Evolutionary conservation across 2,329 filamentous ascomycete species (phyloP).

Genomic region (Paramyrothecium roridum): DNA sequence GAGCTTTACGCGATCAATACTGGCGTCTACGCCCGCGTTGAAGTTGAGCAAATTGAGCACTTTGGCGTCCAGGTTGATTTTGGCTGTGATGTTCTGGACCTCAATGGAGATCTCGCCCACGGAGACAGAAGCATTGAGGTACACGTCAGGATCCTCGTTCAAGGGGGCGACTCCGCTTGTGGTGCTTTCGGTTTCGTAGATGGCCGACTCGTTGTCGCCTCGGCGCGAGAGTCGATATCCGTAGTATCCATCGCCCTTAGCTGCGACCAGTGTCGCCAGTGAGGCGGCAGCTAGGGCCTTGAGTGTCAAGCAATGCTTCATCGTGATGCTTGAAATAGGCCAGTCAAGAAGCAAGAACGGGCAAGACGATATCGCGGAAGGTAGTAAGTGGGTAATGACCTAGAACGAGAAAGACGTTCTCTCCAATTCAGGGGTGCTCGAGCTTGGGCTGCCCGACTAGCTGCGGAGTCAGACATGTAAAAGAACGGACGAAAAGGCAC

Average conservation of each 20-base stretch:
- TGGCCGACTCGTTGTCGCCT: constrained; percentile 45
- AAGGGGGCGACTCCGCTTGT: constrained; percentile 37
- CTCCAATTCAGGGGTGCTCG: background rate
- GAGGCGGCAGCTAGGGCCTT: constrained; percentile 20
- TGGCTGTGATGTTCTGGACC: constrained; percentile 56
- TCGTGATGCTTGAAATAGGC: background rate
- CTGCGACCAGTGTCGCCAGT: constrained; percentile 26
- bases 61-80: constrained; percentile 1
- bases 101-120: constrained; percentile 57
- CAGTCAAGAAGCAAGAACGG: background rate
- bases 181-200: constrained; percentile 53
- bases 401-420: background rate
- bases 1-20: constrained; percentile 53
- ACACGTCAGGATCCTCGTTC: constrained; percentile 51
- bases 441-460: background rate
- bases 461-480: background rate
- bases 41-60: constrained; percentile 52
- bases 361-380: background rate
- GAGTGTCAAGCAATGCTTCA: background rate
- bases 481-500: background rate
- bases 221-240: constrained; percentile 51
- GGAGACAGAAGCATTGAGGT: constrained; percentile 55
- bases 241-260: constrained; percentile 44
- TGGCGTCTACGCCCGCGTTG: constrained; percentile 58
- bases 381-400: background rate